Conservation (phyloP, 23 red algal species). For the Pyropia haitanensis region DNA sequence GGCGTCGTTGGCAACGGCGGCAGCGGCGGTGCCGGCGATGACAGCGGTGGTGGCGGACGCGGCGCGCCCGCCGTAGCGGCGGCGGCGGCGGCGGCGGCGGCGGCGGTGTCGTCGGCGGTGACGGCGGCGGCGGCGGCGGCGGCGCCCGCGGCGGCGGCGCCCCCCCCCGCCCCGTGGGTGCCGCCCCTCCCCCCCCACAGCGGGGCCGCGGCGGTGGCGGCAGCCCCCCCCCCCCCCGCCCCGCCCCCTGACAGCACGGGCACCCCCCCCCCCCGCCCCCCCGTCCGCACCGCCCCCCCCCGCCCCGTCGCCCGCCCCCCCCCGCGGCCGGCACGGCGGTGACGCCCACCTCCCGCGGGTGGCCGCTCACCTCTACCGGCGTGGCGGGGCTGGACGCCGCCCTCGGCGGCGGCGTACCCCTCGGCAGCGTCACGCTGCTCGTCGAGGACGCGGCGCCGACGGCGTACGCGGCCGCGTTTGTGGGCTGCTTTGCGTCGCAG, state of each 20-base stretch:
- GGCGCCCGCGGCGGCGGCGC: background rate
- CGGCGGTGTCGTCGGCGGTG: background rate
- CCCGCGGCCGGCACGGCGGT: conserved; percentile 1
- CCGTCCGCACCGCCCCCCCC: background rate
- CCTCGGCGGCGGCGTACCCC: conserved; percentile 57
- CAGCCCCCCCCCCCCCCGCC: background rate
- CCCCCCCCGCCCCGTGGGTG: background rate
- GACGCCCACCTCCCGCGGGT: conserved; percentile 10
- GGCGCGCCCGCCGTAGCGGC: background rate
- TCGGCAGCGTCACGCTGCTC: conserved; percentile 44
- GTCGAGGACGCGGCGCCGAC: conserved; percentile 28
- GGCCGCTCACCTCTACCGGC: conserved; percentile 19
- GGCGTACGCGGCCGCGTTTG: conserved; percentile 11
- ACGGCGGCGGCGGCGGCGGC: background rate
- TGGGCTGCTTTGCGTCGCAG: conserved; percentile 33
- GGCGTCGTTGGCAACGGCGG: too few relatives aligned
- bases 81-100: background rate
- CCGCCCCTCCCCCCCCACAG: background rate
- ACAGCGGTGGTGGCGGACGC: too few relatives aligned
- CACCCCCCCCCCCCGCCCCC: background rate
- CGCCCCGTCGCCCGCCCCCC: conserved; percentile 6
- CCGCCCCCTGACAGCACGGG: background rate
- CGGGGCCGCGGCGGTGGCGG: background rate
- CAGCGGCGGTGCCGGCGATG: too few relatives aligned
- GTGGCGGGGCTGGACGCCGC: conserved; percentile 39